Conservation (phyloP, 2,329 filamentous ascomycete species). For the Akanthomyces muscarius region DNA sequence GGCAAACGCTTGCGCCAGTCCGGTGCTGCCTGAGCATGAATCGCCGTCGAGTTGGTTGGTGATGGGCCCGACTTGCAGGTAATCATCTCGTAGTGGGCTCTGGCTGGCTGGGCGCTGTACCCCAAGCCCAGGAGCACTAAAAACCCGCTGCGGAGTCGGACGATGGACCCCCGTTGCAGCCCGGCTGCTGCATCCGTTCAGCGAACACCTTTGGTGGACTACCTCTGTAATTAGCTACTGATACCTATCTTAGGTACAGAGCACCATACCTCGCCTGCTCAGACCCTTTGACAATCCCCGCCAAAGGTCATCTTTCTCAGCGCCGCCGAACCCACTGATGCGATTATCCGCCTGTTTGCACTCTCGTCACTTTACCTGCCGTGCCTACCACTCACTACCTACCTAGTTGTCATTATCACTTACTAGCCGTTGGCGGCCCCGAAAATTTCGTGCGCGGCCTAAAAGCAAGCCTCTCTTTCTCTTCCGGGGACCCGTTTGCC, state of each 20-base stretch:
- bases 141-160: not conserved
- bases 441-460: too few relatives aligned
- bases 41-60: too few relatives aligned
- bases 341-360: not conserved
- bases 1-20: not conserved
- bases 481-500: not conserved
- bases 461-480: not conserved
- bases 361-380: too few relatives aligned
- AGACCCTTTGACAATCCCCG: not conserved
- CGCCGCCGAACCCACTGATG: not conserved
- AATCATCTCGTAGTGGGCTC: too few relatives aligned
- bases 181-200: constrained; percentile 7
- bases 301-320: not conserved
- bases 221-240: not conserved
- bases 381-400: too few relatives aligned
- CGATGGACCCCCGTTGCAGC: not conserved
- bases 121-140: not conserved
- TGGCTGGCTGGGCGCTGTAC: not conserved
- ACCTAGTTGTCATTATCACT: too few relatives aligned
- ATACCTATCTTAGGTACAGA: not conserved
- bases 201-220: not conserved
- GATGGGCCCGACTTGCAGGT: not conserved
- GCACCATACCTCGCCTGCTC: not conserved
- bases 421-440: too few relatives aligned
- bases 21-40: too few relatives aligned